These are phyloP conservation scores for Phytophthora pseudosyringae DNA, from an alignment of 352 stramenopile genomes.

Conservation along the genomic window DNA sequence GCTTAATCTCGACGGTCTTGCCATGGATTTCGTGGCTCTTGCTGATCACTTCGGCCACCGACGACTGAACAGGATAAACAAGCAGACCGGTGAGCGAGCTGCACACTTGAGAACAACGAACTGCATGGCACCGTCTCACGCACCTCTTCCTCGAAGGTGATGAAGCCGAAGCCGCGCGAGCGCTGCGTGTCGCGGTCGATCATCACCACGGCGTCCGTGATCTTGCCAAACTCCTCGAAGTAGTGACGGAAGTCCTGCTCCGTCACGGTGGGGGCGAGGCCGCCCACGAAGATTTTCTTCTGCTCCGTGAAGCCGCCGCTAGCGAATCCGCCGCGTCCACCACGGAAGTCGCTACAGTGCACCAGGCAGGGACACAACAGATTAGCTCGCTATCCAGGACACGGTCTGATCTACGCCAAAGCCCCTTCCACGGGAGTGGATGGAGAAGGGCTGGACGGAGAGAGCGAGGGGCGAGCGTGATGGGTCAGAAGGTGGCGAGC, in stretches of 20 bases:
- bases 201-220: conserved; percentile 94
- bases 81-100: conserved; percentile 4
- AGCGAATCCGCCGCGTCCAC: conserved; percentile 37
- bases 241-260: conserved; percentile 93
- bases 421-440: conserved; percentile 31
- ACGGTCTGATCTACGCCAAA: conserved; percentile 29
- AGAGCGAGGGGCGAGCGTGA: conserved; percentile 36
- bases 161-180: conserved; percentile 93
- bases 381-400: conserved; percentile 27
- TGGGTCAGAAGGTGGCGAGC: conserved; percentile 32
- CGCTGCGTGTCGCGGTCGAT: conserved; percentile 92
- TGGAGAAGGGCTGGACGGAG: conserved; percentile 43
- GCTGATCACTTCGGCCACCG: conserved; percentile 89
- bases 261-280: conserved; percentile 81
- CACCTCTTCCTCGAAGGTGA: conserved; percentile 93
- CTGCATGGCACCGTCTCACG: neutral
- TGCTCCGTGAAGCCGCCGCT: conserved; percentile 60
- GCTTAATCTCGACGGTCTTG: conserved; percentile 92
- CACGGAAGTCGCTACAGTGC: conserved; percentile 50
- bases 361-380: conserved; percentile 31
- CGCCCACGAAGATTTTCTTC: conserved; percentile 95
- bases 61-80: conserved; percentile 44
- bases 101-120: neutral
- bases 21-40: conserved; percentile 91
- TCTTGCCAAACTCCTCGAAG: conserved; percentile 92